These are phyloP conservation scores for Euphorbia lathyris DNA, from an alignment of 345 rosid species.

Conservation along the genomic window DNA sequence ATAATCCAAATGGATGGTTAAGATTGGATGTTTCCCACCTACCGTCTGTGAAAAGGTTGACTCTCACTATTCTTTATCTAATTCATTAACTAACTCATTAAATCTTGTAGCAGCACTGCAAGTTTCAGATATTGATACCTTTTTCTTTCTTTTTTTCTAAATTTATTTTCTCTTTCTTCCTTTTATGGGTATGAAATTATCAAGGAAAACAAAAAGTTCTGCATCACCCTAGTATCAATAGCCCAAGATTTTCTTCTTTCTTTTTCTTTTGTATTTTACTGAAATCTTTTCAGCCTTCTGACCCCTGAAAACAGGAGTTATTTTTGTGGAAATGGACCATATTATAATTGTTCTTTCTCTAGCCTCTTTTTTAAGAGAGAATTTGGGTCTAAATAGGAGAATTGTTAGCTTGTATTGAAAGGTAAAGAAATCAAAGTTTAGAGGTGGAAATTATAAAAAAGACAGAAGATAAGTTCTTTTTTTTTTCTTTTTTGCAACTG, in stretches of 20 bases:
- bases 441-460: not conserved
- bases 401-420: constrained; percentile 22
- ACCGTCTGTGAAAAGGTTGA: constrained; percentile 36
- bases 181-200: no score
- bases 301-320: no score
- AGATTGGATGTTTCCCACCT: constrained; percentile 28
- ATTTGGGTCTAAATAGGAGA: not conserved
- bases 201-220: no score
- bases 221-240: no score
- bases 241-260: no score
- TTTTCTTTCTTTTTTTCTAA: constrained; percentile 8
- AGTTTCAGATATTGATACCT: constrained; percentile 21
- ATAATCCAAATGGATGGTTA: constrained; percentile 21
- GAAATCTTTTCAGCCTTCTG: no score
- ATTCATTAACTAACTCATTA: constrained; percentile 30
- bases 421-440: constrained; percentile 15
- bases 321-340: constrained; percentile 1
- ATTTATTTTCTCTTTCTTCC: not conserved
- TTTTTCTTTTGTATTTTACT: no score
- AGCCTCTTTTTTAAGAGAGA: constrained; percentile 17
- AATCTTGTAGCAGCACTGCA: constrained; percentile 24
- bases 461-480: no score
- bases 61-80: constrained; percentile 10
- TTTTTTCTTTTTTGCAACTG: not conserved
- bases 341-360: constrained; percentile 11